A percentile compares a stretch with the other conserved stretches of the same genome.
Evolutionary conservation across 2,329 filamentous ascomycete species (phyloP).

Genomic region (Talaromyces sp.): DNA sequence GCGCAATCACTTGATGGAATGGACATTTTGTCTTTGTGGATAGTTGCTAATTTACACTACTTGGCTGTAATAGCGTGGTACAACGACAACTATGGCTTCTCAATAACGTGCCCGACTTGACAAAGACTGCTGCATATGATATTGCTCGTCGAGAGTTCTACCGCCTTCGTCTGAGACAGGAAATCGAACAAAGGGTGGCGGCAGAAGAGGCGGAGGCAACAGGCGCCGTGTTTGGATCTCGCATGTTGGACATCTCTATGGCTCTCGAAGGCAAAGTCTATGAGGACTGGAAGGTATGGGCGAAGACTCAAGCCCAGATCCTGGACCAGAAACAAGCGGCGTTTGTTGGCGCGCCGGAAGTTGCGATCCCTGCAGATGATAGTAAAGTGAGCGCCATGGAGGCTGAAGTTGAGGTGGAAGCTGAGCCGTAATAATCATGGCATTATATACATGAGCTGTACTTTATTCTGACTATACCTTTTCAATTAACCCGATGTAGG

Average conservation of each 20-base stretch:
- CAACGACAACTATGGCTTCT: constrained; percentile 88
- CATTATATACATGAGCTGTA: background rate
- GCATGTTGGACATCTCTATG: constrained; percentile 70
- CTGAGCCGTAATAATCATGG: background rate
- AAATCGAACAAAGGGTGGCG: constrained; percentile 76
- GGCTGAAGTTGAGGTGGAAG: constrained; percentile 1
- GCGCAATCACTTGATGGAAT: constrained; percentile 17
- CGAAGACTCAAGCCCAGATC: constrained; percentile 49
- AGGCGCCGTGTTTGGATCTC: constrained; percentile 83
- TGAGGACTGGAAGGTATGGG: constrained; percentile 83
- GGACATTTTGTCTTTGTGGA: background rate
- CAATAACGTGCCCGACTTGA: constrained; percentile 55
- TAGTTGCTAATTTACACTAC: background rate
- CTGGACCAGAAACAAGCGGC: constrained; percentile 45
- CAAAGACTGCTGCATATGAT: constrained; percentile 72
- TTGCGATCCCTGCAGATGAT: constrained; percentile 33
- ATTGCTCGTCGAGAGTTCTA: constrained; percentile 87
- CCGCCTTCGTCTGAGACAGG: constrained; percentile 70
- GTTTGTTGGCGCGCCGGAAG: constrained; percentile 36
- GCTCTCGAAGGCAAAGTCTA: constrained; percentile 72
- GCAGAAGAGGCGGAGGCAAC: constrained; percentile 79
- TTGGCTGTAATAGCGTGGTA: constrained; percentile 64
- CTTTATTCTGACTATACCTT: background rate
- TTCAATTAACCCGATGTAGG: background rate
- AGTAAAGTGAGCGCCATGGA: constrained; percentile 17